Percentiles rank a stretch among this genome's conserved stretches.
phyloP scores from a whole-genome alignment of 176 grass and related monocot genomes.

The Typha latifolia region DNA sequence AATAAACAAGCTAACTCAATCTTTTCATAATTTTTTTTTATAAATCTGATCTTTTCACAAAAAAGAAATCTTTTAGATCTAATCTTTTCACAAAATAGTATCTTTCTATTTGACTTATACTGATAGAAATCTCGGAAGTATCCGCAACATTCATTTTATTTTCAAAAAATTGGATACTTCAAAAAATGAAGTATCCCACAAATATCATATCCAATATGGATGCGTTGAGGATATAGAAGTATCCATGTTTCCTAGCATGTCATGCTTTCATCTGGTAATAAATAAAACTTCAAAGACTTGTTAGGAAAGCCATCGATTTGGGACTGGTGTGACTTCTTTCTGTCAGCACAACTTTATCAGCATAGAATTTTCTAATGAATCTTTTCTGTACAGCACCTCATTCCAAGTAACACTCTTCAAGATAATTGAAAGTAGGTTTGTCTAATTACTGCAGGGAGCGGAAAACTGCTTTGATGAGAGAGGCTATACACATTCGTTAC shows the following conservation, averaged over 20 bases:
- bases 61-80: no score
- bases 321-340: not conserved
- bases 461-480: slow-evolving; percentile 73
- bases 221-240: no score
- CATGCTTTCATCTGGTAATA: no score
- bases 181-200: no score
- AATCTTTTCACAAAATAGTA: no score
- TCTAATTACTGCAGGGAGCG: slow-evolving; percentile 45
- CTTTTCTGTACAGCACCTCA: slow-evolving; percentile 3
- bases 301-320: not conserved
- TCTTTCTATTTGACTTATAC: not conserved
- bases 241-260: no score
- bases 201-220: no score
- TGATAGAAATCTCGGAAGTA: not conserved
- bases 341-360: not conserved
- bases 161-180: no score
- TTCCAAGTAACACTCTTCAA: not conserved
- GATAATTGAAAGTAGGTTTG: not conserved
- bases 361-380: not conserved
- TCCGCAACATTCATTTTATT: no score
- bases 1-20: no score
- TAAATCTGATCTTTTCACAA: no score
- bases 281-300: not conserved
- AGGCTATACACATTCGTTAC: slow-evolving; percentile 77
- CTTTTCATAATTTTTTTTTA: no score